Evolutionary conservation across 2,329 filamentous ascomycete genomes (phyloP).

Genomic region (Fusarium redolens): DNA sequence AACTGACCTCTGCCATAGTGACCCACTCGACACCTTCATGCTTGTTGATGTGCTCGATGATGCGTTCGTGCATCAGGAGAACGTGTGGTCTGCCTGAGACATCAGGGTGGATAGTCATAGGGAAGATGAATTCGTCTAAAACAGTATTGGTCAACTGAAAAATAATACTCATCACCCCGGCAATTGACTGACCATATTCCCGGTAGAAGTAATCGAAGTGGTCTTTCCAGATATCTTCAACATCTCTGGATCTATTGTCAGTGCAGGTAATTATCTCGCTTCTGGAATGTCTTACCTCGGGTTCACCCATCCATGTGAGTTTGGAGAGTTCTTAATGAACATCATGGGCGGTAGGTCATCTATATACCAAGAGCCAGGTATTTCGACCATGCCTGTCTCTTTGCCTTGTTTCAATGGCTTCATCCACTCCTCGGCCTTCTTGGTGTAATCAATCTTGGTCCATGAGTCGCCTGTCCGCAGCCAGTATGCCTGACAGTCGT

Average conservation of each 20-base stretch:
- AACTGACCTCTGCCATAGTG: slow-evolving; percentile 68
- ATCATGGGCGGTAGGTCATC: slow-evolving; percentile 77
- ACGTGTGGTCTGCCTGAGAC: slow-evolving; percentile 78
- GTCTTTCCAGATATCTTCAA: slow-evolving; percentile 7
- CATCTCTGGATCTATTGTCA: not conserved
- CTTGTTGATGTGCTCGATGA: slow-evolving; percentile 75
- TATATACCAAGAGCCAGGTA: slow-evolving; percentile 71
- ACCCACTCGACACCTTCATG: slow-evolving; percentile 72
- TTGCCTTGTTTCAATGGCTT: slow-evolving; percentile 68
- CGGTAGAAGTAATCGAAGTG: slow-evolving; percentile 2
- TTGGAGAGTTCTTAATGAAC: slow-evolving; percentile 58
- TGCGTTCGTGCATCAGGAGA: slow-evolving; percentile 74
- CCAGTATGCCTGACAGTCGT: slow-evolving; percentile 76
- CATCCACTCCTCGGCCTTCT: slow-evolving; percentile 44
- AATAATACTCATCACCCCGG: accelerated
- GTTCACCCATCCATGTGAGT: slow-evolving; percentile 7
- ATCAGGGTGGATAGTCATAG: slow-evolving; percentile 82
- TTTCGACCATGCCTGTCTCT: slow-evolving; percentile 73
- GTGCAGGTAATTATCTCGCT: accelerated
- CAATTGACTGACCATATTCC: not conserved
- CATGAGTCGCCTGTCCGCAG: slow-evolving; percentile 73
- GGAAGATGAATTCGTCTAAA: slow-evolving; percentile 52
- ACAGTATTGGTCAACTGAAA: not conserved
- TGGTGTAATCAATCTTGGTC: slow-evolving; percentile 74
- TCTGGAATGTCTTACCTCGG: not conserved